A percentile compares a stretch with the other conserved stretches of the same genome.
Conservation (phyloP, 305 asterid species). For the Nicotiana rustica region DNA sequence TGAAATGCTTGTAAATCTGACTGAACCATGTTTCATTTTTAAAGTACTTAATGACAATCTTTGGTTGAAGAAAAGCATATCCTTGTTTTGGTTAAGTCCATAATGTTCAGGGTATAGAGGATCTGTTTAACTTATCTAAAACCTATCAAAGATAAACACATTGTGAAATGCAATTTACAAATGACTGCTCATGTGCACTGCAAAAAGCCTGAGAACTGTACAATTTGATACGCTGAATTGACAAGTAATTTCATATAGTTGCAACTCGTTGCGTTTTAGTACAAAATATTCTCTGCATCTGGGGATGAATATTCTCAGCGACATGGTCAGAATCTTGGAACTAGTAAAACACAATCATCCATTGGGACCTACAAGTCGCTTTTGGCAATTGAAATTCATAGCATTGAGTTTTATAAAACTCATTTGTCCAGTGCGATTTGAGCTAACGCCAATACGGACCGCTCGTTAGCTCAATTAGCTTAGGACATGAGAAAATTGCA, state of each 20-base stretch:
- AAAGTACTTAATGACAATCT: neutral
- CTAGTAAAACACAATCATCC: neutral
- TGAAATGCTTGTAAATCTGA: too few relatives aligned
- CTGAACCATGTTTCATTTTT: neutral
- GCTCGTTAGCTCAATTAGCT: neutral
- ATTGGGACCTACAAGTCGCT: neutral
- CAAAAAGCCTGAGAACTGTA: too few relatives aligned
- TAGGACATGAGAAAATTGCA: too few relatives aligned
- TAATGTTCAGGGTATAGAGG: slow-evolving; percentile 13
- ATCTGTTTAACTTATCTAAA: neutral
- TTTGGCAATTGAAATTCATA: neutral
- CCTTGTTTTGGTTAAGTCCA: slow-evolving; percentile 1
- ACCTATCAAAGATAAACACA: too few relatives aligned
- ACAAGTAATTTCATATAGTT: too few relatives aligned
- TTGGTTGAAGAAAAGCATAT: neutral
- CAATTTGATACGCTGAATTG: too few relatives aligned
- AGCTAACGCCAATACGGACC: neutral
- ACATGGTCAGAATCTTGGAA: neutral
- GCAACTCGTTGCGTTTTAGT: neutral
- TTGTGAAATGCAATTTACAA: too few relatives aligned
- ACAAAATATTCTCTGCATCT: neutral
- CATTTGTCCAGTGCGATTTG: neutral
- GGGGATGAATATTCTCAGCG: neutral
- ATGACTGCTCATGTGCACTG: too few relatives aligned
- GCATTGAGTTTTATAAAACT: neutral